Percentiles rank a stretch among this genome's conserved stretches.
Evolutionary conservation across 495 filamentous ascomycete genomes (phyloP).

Genomic region (Penicillium manginii): DNA sequence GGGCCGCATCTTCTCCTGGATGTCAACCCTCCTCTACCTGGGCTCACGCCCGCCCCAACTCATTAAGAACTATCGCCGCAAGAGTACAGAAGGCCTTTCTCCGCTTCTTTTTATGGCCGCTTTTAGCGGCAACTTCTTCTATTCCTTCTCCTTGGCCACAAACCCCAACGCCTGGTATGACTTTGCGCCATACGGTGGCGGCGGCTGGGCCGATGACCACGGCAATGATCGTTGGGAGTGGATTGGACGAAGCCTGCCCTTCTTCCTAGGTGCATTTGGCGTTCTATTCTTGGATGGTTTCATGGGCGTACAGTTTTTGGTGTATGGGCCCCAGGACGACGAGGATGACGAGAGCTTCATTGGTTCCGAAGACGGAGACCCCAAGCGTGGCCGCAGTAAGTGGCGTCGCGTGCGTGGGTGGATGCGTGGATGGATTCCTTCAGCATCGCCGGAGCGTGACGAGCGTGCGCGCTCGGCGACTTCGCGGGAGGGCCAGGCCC

Average conservation of each 20-base stretch:
- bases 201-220: constrained; percentile 65
- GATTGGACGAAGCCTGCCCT: constrained; percentile 63
- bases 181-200: constrained; percentile 64
- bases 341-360: constrained; percentile 28
- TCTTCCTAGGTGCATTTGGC: constrained; percentile 73
- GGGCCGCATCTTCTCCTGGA: constrained; percentile 66
- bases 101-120: constrained; percentile 71
- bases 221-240: constrained; percentile 62
- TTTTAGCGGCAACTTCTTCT: constrained; percentile 75
- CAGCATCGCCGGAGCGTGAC: constrained; percentile 33
- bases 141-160: constrained; percentile 65
- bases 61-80: constrained; percentile 67
- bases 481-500: constrained; percentile 35
- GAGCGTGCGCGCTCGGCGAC: constrained; percentile 9
- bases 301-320: constrained; percentile 67
- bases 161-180: constrained; percentile 71
- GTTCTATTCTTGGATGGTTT: constrained; percentile 68
- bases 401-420: constrained; percentile 64
- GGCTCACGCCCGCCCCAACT: constrained; percentile 73
- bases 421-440: constrained; percentile 73
- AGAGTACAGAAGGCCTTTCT: constrained; percentile 71
- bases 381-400: constrained; percentile 42
- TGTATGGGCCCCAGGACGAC: constrained; percentile 53
- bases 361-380: constrained; percentile 31
- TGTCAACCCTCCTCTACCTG: constrained; percentile 68